phyloP scores from a whole-genome alignment of 805 yeast species.

The Ogataea methylovora region DNA sequence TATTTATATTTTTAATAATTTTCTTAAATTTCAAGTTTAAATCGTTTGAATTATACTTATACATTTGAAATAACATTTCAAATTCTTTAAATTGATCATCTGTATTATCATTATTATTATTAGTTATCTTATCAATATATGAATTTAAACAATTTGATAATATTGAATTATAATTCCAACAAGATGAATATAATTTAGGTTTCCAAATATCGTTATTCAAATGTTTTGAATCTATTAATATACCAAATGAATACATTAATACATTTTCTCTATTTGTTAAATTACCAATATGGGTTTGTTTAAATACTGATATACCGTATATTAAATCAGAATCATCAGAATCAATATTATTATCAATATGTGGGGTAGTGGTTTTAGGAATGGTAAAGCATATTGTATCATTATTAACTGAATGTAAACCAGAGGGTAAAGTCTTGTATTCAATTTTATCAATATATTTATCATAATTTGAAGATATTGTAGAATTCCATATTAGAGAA shows the following conservation, averaged over 20 bases:
- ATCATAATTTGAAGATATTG: slow-evolving; percentile 16
- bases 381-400: slow-evolving; percentile 51
- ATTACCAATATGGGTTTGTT: slow-evolving; percentile 27
- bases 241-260: slow-evolving; percentile 58
- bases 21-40: background rate
- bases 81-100: slow-evolving; percentile 4
- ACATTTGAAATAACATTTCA: background rate
- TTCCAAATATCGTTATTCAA: slow-evolving; percentile 25
- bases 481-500: slow-evolving; percentile 39
- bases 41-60: background rate
- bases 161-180: slow-evolving; percentile 35
- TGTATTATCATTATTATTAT: slow-evolving; percentile 22
- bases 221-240: slow-evolving; percentile 40
- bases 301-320: slow-evolving; percentile 47
- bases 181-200: slow-evolving; percentile 32
- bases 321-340: slow-evolving; percentile 14
- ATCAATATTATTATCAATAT: slow-evolving; percentile 11
- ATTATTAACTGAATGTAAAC: slow-evolving; percentile 43
- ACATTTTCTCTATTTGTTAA: slow-evolving; percentile 35
- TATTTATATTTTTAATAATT: background rate
- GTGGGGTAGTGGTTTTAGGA: slow-evolving; percentile 9
- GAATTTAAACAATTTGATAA: slow-evolving; percentile 20
- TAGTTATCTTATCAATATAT: slow-evolving; percentile 21
- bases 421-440: slow-evolving; percentile 62
- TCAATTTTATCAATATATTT: slow-evolving; percentile 40